Base-by-base conservation (phyloP, 2,329 filamentous ascomycete species). In the Aspergillus neotritici region DNA sequence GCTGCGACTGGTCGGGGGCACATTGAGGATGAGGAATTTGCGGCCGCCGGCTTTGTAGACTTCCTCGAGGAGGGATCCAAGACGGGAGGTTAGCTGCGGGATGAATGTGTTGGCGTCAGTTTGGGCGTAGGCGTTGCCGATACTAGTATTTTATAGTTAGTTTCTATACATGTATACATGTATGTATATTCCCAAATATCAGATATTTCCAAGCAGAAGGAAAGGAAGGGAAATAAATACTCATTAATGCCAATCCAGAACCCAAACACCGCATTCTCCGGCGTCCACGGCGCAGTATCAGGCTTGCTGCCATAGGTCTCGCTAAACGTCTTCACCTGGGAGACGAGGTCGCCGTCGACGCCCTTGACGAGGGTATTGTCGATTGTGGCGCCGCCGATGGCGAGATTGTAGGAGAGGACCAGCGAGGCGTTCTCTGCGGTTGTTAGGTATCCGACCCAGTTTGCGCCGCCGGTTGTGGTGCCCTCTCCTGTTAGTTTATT, bases 11-110 rank as follows among this genome's bases (percentile, higher is more conserved):
- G 50, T 53, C 1, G 76, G 76, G 2, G 81, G 80, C 0, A 82
- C 78, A 40, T 73, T 80, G 25, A 84, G 48, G 41, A 83, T 71
- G 2, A 75, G 67, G 47, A 83, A 83, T 43, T 80, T 80, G 4
- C 79, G 66, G 2, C 72, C 72, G 0, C 80, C 80, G 2, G 68
- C 64, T 2, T 63, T 56, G 48, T 80, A 80, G 5, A 84, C 62
- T 14, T 68, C 55, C 43, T 73, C 56, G 35, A 72, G 48, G 34
- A 72, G 60, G 2, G 56, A 49, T 38, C 72, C 71, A 40, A 77
- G 76, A 21, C 62, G 60, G 11, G 66, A 63, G 52, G 75, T 65
- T 8, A 78, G 64, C 29, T 56, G 54, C 3, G 58, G 57, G 0
- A 67, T 47, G 4, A 70, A 47, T 5, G 53, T 47, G 31, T 54